Evolutionary conservation across 1,284 basidiomycete species (phyloP).

Genomic region (Sutorius eximius): DNA sequence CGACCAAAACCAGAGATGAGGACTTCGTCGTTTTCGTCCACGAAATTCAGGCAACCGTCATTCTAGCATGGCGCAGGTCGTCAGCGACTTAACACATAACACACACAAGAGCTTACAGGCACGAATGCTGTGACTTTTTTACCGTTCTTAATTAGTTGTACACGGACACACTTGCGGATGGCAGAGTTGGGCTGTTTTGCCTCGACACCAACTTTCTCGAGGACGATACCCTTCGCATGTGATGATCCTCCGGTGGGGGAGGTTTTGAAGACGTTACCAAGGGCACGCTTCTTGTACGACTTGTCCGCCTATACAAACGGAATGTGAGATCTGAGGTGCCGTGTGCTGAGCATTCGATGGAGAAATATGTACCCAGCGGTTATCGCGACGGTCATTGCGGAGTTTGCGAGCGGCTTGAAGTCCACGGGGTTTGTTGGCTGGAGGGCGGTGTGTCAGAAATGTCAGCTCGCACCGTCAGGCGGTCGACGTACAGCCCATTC

Average conservation of each 20-base stretch:
- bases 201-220: conserved; percentile 96
- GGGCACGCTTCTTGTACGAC: conserved; percentile 98
- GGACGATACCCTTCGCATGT: conserved; percentile 99
- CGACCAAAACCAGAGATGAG: conserved; percentile 99
- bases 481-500: conserved; percentile 77
- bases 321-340: conserved; percentile 13
- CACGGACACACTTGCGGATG: conserved; percentile 99
- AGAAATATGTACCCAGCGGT: conserved; percentile 83
- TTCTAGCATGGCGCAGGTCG: conserved; percentile 55
- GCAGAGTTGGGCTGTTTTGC: conserved; percentile 99
- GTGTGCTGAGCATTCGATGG: conserved; percentile 1
- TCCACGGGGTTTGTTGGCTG: conserved; percentile 98
- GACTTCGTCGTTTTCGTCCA: conserved; percentile 99
- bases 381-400: conserved; percentile 90
- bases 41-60: conserved; percentile 99
- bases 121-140: conserved; percentile 97
- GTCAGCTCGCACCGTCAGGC: conserved; percentile 1
- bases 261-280: conserved; percentile 99
- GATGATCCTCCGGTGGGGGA: conserved; percentile 99
- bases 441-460: conserved; percentile 12
- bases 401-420: conserved; percentile 99
- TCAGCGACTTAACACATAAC: not conserved
- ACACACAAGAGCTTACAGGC: conserved; percentile 45
- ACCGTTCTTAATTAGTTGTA: conserved; percentile 99
- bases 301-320: conserved; percentile 80